Conservation (phyloP, 768 basidiomycete species). For the Candolleomyces eurysporus region DNA sequence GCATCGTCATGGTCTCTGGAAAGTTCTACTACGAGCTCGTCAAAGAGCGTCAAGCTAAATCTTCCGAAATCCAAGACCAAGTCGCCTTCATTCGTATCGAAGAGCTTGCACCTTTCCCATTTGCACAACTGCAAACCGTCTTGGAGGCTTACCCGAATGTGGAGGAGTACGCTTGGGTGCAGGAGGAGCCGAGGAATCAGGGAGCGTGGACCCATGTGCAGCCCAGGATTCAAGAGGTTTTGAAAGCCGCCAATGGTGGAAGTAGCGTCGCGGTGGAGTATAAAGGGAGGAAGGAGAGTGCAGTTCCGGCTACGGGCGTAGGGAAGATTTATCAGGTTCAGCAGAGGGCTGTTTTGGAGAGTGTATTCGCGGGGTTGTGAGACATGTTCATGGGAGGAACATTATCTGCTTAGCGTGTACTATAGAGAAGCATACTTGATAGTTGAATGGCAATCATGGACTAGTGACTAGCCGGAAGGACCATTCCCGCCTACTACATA, state of each 20-base stretch:
- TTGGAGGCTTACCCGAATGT: conserved; percentile 45
- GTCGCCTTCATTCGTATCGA: conserved; percentile 79
- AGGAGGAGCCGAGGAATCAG: conserved; percentile 90
- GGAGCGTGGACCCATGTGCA: conserved; percentile 73
- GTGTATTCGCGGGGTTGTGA: conserved; percentile 49
- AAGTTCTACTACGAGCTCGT: conserved; percentile 88
- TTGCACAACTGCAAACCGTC: conserved; percentile 43
- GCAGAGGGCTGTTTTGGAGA: conserved; percentile 58
- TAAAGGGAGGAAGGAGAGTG: conserved; percentile 67
- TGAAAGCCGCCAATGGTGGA: conserved; percentile 35
- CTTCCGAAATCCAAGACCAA: conserved; percentile 35
- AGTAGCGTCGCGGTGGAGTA: conserved; percentile 39
- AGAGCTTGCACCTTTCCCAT: conserved; percentile 89
- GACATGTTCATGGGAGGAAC: not conserved
- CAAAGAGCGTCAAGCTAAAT: conserved; percentile 57
- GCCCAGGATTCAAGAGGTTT: conserved; percentile 51
- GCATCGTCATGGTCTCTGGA: conserved; percentile 75
- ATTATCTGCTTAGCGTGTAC: no score
- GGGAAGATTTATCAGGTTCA: conserved; percentile 66
- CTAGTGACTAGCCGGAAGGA: no score
- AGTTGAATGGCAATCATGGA: no score
- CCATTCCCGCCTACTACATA: no score
- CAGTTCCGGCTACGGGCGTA: conserved; percentile 76
- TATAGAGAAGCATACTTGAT: no score
- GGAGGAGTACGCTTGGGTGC: conserved; percentile 60